Percentiles rank a stretch among this genome's conserved stretches.
Evolutionary conservation across 306 rosid species (phyloP).

Genomic region (Trifolium repens): DNA sequence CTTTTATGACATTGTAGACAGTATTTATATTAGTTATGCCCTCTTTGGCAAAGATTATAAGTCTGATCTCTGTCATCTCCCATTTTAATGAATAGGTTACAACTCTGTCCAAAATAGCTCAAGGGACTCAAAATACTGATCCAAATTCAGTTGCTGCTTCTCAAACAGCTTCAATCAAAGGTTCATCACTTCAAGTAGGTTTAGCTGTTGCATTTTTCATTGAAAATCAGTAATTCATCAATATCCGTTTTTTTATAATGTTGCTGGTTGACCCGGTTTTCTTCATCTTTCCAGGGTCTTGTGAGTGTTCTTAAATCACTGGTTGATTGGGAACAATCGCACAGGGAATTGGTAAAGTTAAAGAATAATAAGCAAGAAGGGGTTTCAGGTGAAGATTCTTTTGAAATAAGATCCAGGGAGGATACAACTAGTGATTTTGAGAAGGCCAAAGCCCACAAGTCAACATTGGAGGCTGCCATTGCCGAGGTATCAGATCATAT

Average conservation of each 20-base stretch:
- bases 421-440: slow-evolving; percentile 76
- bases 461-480: slow-evolving; percentile 94
- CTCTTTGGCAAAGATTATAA: slow-evolving; percentile 29
- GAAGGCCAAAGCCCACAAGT: slow-evolving; percentile 96
- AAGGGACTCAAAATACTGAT: slow-evolving; percentile 80
- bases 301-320: slow-evolving; percentile 95
- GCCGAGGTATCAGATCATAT: slow-evolving; percentile 62
- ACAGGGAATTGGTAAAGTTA: slow-evolving; percentile 60
- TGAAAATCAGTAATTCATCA: slow-evolving; percentile 39
- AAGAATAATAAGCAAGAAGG: slow-evolving; percentile 62
- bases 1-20: slow-evolving; percentile 35
- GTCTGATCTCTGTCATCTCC: slow-evolving; percentile 38
- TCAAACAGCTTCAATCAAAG: slow-evolving; percentile 80
- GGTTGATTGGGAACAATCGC: slow-evolving; percentile 94
- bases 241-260: slow-evolving; percentile 4
- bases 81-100: slow-evolving; percentile 70
- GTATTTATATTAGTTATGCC: slow-evolving; percentile 20
- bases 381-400: slow-evolving; percentile 64
- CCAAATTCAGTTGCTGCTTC: slow-evolving; percentile 77
- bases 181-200: slow-evolving; percentile 96
- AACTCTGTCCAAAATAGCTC: slow-evolving; percentile 86
- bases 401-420: slow-evolving; percentile 72
- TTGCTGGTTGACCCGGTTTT: slow-evolving; percentile 45
- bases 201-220: slow-evolving; percentile 30
- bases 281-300: slow-evolving; percentile 73